Evolutionary conservation across 768 basidiomycete species (phyloP).

Genomic region (Leccinum broughii): DNA sequence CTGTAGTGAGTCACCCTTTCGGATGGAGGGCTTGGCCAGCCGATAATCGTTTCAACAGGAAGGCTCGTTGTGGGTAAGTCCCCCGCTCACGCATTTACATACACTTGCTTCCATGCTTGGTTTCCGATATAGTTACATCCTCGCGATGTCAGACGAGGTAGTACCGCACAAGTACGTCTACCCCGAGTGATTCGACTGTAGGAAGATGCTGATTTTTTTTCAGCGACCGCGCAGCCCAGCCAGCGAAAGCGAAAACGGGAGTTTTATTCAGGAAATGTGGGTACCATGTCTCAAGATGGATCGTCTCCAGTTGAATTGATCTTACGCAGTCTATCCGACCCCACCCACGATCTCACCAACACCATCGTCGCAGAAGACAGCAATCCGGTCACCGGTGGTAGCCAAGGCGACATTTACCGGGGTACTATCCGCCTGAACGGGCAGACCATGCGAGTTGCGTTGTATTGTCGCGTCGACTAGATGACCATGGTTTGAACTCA

Average conservation of each 20-base stretch:
- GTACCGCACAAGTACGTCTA: neutral
- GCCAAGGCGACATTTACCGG: constrained; percentile 22
- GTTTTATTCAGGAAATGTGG: constrained; percentile 16
- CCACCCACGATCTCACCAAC: constrained; percentile 16
- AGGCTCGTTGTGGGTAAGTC: neutral
- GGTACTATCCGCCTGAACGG: constrained; percentile 18
- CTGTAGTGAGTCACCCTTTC: neutral
- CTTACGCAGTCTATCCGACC: constrained; percentile 11
- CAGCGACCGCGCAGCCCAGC: constrained; percentile 1
- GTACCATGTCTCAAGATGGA: neutral
- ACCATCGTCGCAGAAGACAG: constrained; percentile 9
- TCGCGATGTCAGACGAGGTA: neutral
- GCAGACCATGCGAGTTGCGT: constrained; percentile 8
- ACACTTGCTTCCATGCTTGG: neutral
- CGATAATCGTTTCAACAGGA: constrained; percentile 4
- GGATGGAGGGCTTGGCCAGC: neutral
- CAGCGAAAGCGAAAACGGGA: constrained; percentile 5
- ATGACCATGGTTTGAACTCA: constrained; percentile 9
- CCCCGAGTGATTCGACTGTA: neutral
- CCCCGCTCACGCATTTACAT: neutral
- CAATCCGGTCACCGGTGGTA: constrained; percentile 21
- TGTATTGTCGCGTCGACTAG: constrained; percentile 6
- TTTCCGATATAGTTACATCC: neutral
- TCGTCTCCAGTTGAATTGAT: neutral
- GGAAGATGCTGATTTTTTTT: neutral